Conservation (phyloP, 306 rosid species). For the Cicer arietinum region DNA sequence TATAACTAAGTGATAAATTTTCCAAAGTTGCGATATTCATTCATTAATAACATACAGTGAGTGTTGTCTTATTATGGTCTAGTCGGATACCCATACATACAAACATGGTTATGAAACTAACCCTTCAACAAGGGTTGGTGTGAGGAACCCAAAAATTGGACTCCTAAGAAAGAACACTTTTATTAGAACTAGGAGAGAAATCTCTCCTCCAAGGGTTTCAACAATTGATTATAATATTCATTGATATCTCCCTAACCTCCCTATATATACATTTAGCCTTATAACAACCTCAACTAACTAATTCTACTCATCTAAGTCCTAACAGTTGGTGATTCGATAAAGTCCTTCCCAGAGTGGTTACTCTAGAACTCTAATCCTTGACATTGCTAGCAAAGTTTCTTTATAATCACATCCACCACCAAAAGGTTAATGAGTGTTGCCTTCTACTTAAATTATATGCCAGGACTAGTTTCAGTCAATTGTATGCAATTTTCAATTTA, state of each 20-base stretch:
- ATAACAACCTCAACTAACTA: no score
- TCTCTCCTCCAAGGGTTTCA: no score
- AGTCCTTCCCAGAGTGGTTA: not conserved
- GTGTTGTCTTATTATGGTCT: not conserved
- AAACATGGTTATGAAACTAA: not conserved
- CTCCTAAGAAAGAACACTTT: no score
- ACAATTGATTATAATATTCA: no score
- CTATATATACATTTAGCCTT: no score
- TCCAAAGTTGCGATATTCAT: not conserved
- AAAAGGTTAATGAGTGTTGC: not conserved
- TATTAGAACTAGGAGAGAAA: no score
- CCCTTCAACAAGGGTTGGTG: not conserved
- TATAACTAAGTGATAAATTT: not conserved
- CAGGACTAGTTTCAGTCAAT: constrained; percentile 20
- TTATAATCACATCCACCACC: not conserved
- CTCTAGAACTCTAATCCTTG: not conserved
- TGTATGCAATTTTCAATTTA: constrained; percentile 3
- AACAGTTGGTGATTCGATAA: not conserved
- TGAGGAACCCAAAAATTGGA: no score
- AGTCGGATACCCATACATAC: not conserved
- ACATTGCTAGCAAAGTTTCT: not conserved
- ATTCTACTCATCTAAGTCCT: no score
- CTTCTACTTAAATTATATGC: not conserved
- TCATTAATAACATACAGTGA: not conserved
- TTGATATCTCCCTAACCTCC: no score